A percentile compares a stretch with the other conserved stretches of the same genome.
These are phyloP conservation scores for Fragosphaeria purpurea DNA, from an alignment of 2,329 filamentous ascomycete genomes.

Conservation along the genomic window DNA sequence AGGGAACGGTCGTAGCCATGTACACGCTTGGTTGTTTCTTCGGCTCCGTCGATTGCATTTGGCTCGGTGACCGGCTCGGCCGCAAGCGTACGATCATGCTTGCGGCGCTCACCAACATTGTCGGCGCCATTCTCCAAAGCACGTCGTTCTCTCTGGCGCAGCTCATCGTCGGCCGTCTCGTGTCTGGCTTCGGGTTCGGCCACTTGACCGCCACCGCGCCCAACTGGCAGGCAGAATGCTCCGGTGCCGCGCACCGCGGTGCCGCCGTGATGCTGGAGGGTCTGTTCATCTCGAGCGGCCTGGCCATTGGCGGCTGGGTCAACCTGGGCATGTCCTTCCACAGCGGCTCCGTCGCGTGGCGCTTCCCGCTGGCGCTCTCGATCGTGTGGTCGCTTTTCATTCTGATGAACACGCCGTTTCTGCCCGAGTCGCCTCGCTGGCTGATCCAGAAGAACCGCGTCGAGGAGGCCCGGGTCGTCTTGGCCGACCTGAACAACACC, in stretches of 20 bases:
- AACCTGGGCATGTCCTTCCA: conserved; percentile 36
- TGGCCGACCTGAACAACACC: background rate
- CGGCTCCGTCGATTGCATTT: background rate
- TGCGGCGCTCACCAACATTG: conserved; percentile 15
- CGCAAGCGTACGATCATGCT: conserved; percentile 18
- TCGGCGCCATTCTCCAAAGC: conserved; percentile 18
- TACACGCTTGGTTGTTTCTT: background rate
- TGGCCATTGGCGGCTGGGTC: conserved; percentile 32
- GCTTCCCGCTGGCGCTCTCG: conserved; percentile 41
- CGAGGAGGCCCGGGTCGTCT: background rate
- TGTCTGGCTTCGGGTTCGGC: conserved; percentile 44
- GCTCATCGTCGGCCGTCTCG: conserved; percentile 36
- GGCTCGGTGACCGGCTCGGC: conserved; percentile 12
- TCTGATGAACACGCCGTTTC: conserved; percentile 25
- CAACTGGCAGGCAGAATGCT: conserved; percentile 38
- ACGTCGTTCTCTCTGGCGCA: conserved; percentile 26
- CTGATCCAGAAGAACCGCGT: conserved; percentile 12
- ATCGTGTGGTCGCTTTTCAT: conserved; percentile 23
- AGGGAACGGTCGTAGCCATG: background rate
- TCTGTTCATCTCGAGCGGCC: conserved; percentile 21
- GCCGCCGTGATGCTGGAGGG: conserved; percentile 37
- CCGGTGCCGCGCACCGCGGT: conserved; percentile 32
- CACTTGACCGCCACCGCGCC: conserved; percentile 37
- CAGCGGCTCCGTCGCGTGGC: conserved; percentile 37
- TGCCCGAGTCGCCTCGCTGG: conserved; percentile 32